Evolutionary conservation across 2,329 filamentous ascomycete species (phyloP), one percentile per base, ranked within the genome.

Genomic region (Aspergillus floridensis): DNA sequence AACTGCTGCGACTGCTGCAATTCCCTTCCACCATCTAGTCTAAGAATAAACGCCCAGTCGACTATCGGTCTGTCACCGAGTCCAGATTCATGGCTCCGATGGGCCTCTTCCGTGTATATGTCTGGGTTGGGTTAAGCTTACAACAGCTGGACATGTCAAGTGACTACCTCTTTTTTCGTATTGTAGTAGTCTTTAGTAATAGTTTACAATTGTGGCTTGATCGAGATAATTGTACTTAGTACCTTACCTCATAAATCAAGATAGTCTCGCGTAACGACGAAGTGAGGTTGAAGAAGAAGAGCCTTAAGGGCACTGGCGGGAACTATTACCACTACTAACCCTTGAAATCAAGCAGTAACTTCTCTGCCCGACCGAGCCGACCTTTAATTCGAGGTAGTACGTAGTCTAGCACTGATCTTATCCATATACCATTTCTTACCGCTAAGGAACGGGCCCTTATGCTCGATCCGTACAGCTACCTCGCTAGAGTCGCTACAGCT

Each of bases 21-120:
- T 35, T 58, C 41, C 32, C 46, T 58, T 32, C 32, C 49, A 31
- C 22, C 14, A 38, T 38, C 47, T 50, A 50, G 5, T 2, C 29
- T 31, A 53, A 32, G 38, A 53, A 58, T 46, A 22, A 47, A 21
- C 48, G 35, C 29, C n/a, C 22, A 12, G 11, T 29, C 26, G 7
- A 29, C 21, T 41, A 26, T 48, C 35, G 16, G 38, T 22, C 32
- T 38, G 41, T 44, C 50, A 24, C 41, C 35, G 21, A 24, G 51
- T 26, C 51, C 35, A 53, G 51, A 53, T 53, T 41, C 35, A 41
- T 53, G n/a, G 11, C 51, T 6, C 38, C 41, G 51, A 51, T 49
- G 56, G 61, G 56, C 54, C 52, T 46, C 53, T 61, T 56, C 56
- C 53, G 53, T 55, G 38, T 46, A 44, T 16, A 47, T 47, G 53